phyloP scores from a whole-genome alignment of 371 early-diverging fungal species.

The Apophysomyces variabilis region DNA sequence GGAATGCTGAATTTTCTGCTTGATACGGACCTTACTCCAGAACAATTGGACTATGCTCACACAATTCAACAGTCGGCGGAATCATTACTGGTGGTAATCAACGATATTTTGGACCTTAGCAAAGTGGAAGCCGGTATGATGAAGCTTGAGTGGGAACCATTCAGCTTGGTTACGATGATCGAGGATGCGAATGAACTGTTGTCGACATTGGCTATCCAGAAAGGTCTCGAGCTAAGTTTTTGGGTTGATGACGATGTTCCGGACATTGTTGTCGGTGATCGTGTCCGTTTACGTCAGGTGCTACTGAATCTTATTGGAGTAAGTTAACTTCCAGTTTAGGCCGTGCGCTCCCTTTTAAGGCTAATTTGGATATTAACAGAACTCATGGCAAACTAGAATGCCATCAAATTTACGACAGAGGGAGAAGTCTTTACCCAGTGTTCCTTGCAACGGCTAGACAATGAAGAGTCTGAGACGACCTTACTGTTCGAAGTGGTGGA shows the following conservation, averaged over 20 bases:
- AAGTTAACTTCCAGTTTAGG: conserved; percentile 26
- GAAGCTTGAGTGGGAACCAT: conserved; percentile 68
- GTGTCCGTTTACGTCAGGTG: conserved; percentile 62
- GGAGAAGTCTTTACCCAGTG: conserved; percentile 70
- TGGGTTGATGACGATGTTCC: conserved; percentile 66
- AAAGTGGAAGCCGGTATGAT: conserved; percentile 78
- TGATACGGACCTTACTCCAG: conserved; percentile 63
- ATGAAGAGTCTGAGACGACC: conserved; percentile 36
- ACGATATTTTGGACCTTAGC: conserved; percentile 71
- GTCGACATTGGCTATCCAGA: conserved; percentile 65
- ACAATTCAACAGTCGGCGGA: conserved; percentile 71
- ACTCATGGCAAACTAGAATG: conserved; percentile 49
- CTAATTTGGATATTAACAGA: conserved; percentile 11
- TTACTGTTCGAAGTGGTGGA: conserved; percentile 68
- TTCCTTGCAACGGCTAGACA: conserved; percentile 39
- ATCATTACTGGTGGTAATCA: conserved; percentile 67
- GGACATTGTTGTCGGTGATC: conserved; percentile 62
- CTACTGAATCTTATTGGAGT: conserved; percentile 60
- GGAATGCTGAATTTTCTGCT: conserved; percentile 70
- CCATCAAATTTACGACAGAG: conserved; percentile 67
- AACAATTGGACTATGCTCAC: conserved; percentile 69
- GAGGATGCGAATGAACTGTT: conserved; percentile 66
- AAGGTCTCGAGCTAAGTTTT: conserved; percentile 62
- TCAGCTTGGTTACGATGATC: conserved; percentile 63
- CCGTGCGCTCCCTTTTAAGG: not conserved